phyloP scores from a whole-genome alignment of 1,284 basidiomycete species.

The Anthracocystis walkeri region DNA sequence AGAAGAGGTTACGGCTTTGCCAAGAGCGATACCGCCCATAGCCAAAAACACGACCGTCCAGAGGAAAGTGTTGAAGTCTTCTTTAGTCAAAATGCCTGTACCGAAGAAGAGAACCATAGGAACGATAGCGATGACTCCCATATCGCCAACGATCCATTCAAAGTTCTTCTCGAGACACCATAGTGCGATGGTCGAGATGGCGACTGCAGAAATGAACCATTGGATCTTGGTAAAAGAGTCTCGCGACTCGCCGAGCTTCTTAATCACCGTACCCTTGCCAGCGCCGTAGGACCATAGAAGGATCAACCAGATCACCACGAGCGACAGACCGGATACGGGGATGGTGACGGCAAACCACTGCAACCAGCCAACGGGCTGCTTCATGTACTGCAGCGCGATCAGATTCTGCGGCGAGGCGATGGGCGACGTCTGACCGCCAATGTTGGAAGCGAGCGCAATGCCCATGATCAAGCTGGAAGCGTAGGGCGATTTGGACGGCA shows the following conservation, averaged over 20 bases:
- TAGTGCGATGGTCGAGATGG: constrained; percentile 84
- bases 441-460: constrained; percentile 96
- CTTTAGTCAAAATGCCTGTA: constrained; percentile 93
- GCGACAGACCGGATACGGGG: constrained; percentile 86
- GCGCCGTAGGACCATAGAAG: constrained; percentile 87
- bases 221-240: constrained; percentile 81
- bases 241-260: constrained; percentile 55
- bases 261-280: constrained; percentile 74
- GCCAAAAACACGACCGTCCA: constrained; percentile 69
- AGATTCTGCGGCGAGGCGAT: constrained; percentile 95
- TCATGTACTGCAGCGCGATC: constrained; percentile 90
- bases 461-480: constrained; percentile 92
- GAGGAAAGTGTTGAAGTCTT: constrained; percentile 69
- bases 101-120: constrained; percentile 95
- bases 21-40: constrained; percentile 98
- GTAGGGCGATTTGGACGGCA: constrained; percentile 88
- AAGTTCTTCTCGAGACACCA: constrained; percentile 92
- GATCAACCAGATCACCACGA: constrained; percentile 90
- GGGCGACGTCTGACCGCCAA: constrained; percentile 95
- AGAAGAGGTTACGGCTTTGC: constrained; percentile 90
- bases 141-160: constrained; percentile 86
- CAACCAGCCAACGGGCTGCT: constrained; percentile 86
- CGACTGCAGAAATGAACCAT: constrained; percentile 89
- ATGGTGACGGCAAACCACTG: constrained; percentile 94
- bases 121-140: constrained; percentile 93